These are phyloP conservation scores for Aspergillus haitiensis DNA, from an alignment of 495 filamentous ascomycete species.

Conservation along the genomic window DNA sequence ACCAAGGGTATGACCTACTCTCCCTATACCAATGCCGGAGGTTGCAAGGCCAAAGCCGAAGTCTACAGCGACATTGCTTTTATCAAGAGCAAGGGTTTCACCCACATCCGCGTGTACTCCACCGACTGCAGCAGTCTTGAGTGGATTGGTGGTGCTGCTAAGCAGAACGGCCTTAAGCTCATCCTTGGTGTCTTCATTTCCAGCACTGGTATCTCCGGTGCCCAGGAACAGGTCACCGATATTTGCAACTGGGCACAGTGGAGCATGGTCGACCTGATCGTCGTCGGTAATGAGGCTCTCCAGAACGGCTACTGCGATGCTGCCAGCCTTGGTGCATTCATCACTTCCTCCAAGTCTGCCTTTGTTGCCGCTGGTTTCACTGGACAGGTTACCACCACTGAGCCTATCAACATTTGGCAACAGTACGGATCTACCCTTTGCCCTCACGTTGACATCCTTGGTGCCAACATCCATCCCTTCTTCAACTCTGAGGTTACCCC, in stretches of 20 bases:
- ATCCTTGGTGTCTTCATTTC: conserved; percentile 86
- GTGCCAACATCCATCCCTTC: conserved; percentile 88
- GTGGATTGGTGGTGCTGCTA: conserved; percentile 66
- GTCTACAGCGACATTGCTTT: conserved; percentile 64
- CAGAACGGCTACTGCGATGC: conserved; percentile 66
- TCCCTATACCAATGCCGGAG: conserved; percentile 62
- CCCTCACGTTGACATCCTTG: conserved; percentile 70
- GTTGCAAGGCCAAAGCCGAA: conserved; percentile 65
- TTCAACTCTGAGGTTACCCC: conserved; percentile 73
- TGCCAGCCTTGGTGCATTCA: conserved; percentile 64
- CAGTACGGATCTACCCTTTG: conserved; percentile 62
- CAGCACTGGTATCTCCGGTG: conserved; percentile 56
- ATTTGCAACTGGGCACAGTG: conserved; percentile 74
- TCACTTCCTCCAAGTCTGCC: conserved; percentile 51
- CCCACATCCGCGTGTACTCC: conserved; percentile 81
- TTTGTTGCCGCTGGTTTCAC: conserved; percentile 64
- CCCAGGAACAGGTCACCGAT: conserved; percentile 65
- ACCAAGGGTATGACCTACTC: conserved; percentile 89
- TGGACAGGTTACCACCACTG: conserved; percentile 79
- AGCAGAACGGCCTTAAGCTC: conserved; percentile 64
- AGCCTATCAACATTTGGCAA: conserved; percentile 72
- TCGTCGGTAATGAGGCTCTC: conserved; percentile 88
- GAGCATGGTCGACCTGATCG: conserved; percentile 72
- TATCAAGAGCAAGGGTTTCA: conserved; percentile 76
- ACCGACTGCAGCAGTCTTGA: conserved; percentile 83